Evolutionary conservation across 2,329 filamentous ascomycete species (phyloP).

Genomic region (Apiospora aurea): DNA sequence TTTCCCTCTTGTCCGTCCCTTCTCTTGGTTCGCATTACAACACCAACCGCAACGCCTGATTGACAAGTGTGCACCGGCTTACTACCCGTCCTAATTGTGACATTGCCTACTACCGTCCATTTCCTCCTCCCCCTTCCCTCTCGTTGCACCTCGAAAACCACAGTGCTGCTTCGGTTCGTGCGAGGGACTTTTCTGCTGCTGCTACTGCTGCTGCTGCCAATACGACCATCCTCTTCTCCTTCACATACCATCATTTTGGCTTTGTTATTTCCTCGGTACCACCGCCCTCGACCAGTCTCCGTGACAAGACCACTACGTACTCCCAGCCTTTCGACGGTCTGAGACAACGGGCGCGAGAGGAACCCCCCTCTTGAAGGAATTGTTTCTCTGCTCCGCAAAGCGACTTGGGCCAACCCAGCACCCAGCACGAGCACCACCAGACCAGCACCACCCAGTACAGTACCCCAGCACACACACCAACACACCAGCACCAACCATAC

Average conservation of each 20-base stretch:
- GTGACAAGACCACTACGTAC: slow-evolving; percentile 4
- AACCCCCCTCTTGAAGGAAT: slow-evolving; percentile 17
- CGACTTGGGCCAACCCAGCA: slow-evolving; percentile 21
- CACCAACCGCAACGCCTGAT: slow-evolving; percentile 20
- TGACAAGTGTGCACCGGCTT: slow-evolving; percentile 20
- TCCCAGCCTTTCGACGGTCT: slow-evolving; percentile 17
- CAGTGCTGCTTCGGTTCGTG: slow-evolving; percentile 1
- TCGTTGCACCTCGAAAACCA: slow-evolving; percentile 9
- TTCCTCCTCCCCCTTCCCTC: background rate
- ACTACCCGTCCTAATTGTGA: slow-evolving; percentile 15
- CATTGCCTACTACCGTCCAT: background rate
- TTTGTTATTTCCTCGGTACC: background rate
- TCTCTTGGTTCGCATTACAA: slow-evolving; percentile 14
- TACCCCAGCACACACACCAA: background rate
- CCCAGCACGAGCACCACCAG: slow-evolving; percentile 4
- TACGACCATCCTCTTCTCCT: slow-evolving; percentile 7
- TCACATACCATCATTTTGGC: slow-evolving; percentile 13
- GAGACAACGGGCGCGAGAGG: slow-evolving; percentile 14
- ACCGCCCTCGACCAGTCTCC: slow-evolving; percentile 10
- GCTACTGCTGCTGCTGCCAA: background rate
- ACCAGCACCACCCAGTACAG: background rate
- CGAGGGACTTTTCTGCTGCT: background rate
- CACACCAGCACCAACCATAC: slow-evolving; percentile 1
- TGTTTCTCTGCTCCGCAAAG: slow-evolving; percentile 21
- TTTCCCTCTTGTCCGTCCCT: background rate